Evolutionary conservation across 2,329 filamentous ascomycete genomes (phyloP).

Genomic region (Cercospora berteroae): DNA sequence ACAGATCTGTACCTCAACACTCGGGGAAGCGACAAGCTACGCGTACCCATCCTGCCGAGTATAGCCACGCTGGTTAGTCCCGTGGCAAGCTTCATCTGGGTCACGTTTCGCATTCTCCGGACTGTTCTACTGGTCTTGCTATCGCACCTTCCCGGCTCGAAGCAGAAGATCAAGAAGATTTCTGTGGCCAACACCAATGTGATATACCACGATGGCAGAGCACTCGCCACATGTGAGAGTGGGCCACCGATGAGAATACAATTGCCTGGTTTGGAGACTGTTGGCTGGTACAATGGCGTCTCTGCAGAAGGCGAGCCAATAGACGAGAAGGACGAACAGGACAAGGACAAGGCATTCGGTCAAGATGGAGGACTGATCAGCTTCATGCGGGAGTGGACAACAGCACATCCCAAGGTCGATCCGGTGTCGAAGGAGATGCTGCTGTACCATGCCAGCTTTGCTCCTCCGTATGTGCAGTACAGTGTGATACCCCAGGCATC

Average conservation of each 20-base stretch:
- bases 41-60: conserved; percentile 62
- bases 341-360: conserved; percentile 27
- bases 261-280: conserved; percentile 63
- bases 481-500: conserved; percentile 52
- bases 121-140: conserved; percentile 58
- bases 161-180: conserved; percentile 61
- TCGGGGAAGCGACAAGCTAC: conserved; percentile 48
- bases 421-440: conserved; percentile 63
- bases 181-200: conserved; percentile 69
- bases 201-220: conserved; percentile 66
- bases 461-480: conserved; percentile 66
- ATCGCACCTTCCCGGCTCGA: conserved; percentile 58
- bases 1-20: conserved; percentile 64
- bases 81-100: conserved; percentile 52
- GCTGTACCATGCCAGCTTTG: conserved; percentile 65
- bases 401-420: conserved; percentile 67
- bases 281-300: conserved; percentile 68
- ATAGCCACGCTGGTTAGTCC: conserved; percentile 65
- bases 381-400: conserved; percentile 70
- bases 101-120: conserved; percentile 55
- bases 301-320: conserved; percentile 54
- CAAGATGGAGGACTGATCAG: conserved; percentile 49
- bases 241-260: conserved; percentile 66
- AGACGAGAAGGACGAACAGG: conserved; percentile 16
- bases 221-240: conserved; percentile 68